Evolutionary conservation across 2,329 filamentous ascomycete genomes (phyloP), one percentile per base, ranked within the genome.

Genomic region (Colletotrichum chrysophilum): DNA sequence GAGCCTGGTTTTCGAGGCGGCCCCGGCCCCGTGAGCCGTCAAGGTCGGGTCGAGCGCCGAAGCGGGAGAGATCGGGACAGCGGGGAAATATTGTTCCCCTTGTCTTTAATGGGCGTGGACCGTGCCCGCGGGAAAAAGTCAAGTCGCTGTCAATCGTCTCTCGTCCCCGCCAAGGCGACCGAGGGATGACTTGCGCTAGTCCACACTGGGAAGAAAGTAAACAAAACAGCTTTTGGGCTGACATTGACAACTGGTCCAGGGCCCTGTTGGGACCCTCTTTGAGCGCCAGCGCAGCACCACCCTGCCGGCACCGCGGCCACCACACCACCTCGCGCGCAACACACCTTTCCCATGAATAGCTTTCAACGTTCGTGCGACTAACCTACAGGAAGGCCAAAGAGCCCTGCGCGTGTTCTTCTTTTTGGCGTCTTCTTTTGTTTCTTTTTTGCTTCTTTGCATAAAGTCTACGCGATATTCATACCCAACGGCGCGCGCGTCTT

Each of bases 61-160:
- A n/a, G 34, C 55, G 71, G 36, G 43, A 34, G 30, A 43, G 66
- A 70, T 64, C 74, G 70, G 70, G 65, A 14, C 10, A 56, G 60
- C 65, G 74, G 74, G 74, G 48, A 26, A 76, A 74, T 52, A 56
- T 76, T 76, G 10, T 74, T 76, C 74, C 74, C 65, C 70, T 52
- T 74, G 70, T 75, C 58, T 36, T 62, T 24, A 21, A 24, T 36
- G 18, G 26, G 18, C 43, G n/a, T 52, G 43, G 43, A 52, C 43
- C 43, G 43, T 52, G 43, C 43, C 10, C n/a, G 43, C n/a, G n/a
- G n/a, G 43, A 52, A 24, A 52, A 52, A 52, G 58, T 61, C 26
- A 30, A 30, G 58, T 34, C 16, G 26, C 12, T n/a, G 26, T 32
- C 30, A 36, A 21, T 21, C 14, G 58, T 32, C 56, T 61, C 26